Base-by-base conservation (phyloP, 2,329 filamentous ascomycete species). In the Fusarium gaditjirri region DNA sequence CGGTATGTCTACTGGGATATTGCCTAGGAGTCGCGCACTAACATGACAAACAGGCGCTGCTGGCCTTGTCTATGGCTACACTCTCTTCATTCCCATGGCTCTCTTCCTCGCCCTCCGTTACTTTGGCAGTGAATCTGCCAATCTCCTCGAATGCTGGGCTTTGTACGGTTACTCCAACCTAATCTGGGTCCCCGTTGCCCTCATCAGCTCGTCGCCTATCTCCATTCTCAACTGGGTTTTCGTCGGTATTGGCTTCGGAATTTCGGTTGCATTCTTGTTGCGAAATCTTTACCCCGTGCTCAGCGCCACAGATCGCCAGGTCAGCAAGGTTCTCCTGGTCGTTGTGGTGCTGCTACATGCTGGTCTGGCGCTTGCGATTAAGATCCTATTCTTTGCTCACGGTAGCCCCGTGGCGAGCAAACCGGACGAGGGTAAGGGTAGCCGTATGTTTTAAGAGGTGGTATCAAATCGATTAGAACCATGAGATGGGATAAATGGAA, bases 151-250 rank as follows among this genome's bases (percentile, higher is more conserved):
- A 85, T 97, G 94, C 86, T 95, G 94, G 91, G 93, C 94, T 66
- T 86, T 99, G 39, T 99, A 98, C 82, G 96, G 96, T 60, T 99
- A 99, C 85, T 90, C 93, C 63, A 99, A 99, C 84, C 86, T 99
- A 78, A 94, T 99, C 79, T 99, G 96, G 96, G 95, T 99, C 76
- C 94, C 93, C 5, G 95, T 99, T 46, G 95, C 96, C 52, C 84
- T 97, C 70, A 93, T 98, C 75, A 94, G 92, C 80, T 98, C 95
- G 93, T 95, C 93, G 72, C 92, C 93, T 58, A 85, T 98, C 76
- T 91, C 90, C 60, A 90, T 94, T 61, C 89, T 99, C 74, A 99
- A 99, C 85, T 98, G 94, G 89, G 89, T 94, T 23, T 97, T 99
- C 81, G 95, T 98, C 21, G 94, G 89, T 35, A 87, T 98, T 71